A percentile compares a stretch with the other conserved stretches of the same genome.
Conservation (phyloP, 1,284 basidiomycete species). For the Fomitiporia mediterranea region DNA sequence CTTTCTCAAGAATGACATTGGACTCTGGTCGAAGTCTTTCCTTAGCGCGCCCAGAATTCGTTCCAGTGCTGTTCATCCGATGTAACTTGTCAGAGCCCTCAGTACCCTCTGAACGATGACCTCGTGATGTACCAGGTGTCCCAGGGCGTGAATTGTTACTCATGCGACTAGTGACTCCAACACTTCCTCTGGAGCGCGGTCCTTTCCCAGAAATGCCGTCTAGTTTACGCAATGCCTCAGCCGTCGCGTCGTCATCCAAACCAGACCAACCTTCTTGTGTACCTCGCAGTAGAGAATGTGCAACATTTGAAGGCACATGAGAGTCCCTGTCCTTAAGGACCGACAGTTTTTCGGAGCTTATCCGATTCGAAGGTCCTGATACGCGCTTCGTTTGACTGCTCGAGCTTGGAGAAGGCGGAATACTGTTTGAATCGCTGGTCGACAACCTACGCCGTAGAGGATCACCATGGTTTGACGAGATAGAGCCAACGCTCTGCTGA, state of each 20-base stretch:
- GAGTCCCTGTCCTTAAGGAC: slow-evolving; percentile 25
- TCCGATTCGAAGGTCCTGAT: slow-evolving; percentile 8
- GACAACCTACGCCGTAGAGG: neutral
- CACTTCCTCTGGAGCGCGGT: slow-evolving; percentile 55
- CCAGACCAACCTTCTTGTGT: slow-evolving; percentile 83
- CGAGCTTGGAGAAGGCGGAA: neutral
- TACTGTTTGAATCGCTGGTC: neutral
- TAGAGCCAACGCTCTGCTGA: slow-evolving; percentile 16
- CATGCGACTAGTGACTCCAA: slow-evolving; percentile 57
- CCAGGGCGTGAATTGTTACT: slow-evolving; percentile 68
- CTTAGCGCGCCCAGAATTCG: slow-evolving; percentile 2
- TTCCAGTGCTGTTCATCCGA: slow-evolving; percentile 11
- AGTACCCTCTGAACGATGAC: slow-evolving; percentile 39
- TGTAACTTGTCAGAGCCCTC: slow-evolving; percentile 26
- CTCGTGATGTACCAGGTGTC: slow-evolving; percentile 49
- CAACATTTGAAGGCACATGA: slow-evolving; percentile 61
- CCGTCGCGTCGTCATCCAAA: slow-evolving; percentile 82
- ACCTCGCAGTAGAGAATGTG: slow-evolving; percentile 74
- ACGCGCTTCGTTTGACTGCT: slow-evolving; percentile 12
- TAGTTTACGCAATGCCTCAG: slow-evolving; percentile 87
- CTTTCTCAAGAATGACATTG: neutral
- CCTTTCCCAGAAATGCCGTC: slow-evolving; percentile 84
- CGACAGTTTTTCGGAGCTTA: slow-evolving; percentile 15
- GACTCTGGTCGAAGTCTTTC: slow-evolving; percentile 2
- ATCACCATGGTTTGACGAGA: slow-evolving; percentile 7